phyloP scores from a whole-genome alignment of 2,329 filamentous ascomycete genomes.

The Penicillium sp. region DNA sequence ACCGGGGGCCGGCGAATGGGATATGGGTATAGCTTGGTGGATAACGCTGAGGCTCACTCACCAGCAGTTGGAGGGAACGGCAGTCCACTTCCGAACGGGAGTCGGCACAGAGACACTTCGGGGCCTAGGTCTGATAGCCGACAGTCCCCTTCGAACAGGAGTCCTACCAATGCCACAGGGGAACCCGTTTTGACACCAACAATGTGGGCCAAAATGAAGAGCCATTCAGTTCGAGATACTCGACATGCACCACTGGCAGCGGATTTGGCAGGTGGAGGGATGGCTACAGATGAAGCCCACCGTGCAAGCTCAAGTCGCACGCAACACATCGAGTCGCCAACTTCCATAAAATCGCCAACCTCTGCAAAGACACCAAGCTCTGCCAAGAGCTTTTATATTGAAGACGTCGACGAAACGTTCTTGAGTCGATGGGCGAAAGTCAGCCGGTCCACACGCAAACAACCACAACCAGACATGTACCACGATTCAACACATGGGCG shows the following conservation, averaged over 20 bases:
- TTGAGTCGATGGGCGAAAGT: not conserved
- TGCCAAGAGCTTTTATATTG: not conserved
- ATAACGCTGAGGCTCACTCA: slow-evolving; percentile 20
- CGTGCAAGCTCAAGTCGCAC: not conserved
- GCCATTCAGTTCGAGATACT: not conserved
- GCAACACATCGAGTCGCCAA: not conserved
- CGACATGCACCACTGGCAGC: not conserved
- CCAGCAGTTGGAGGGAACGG: not conserved
- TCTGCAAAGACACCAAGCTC: not conserved
- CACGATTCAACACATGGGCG: no score
- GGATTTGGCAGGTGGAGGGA: not conserved
- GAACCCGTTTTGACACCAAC: not conserved
- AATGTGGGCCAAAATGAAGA: slow-evolving; percentile 5
- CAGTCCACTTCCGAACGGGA: not conserved
- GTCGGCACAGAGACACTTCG: not conserved
- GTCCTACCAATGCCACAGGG: not conserved
- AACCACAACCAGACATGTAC: not conserved
- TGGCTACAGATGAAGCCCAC: not conserved
- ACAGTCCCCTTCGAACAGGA: not conserved
- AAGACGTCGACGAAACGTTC: slow-evolving; percentile 1
- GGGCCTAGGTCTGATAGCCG: not conserved
- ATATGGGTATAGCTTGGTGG: slow-evolving; percentile 40
- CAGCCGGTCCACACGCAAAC: not conserved
- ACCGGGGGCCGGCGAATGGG: slow-evolving; percentile 40
- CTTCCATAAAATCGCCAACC: not conserved